Evolutionary conservation across 2,329 filamentous ascomycete genomes (phyloP).

Genomic region (Verticillium dahliae): DNA sequence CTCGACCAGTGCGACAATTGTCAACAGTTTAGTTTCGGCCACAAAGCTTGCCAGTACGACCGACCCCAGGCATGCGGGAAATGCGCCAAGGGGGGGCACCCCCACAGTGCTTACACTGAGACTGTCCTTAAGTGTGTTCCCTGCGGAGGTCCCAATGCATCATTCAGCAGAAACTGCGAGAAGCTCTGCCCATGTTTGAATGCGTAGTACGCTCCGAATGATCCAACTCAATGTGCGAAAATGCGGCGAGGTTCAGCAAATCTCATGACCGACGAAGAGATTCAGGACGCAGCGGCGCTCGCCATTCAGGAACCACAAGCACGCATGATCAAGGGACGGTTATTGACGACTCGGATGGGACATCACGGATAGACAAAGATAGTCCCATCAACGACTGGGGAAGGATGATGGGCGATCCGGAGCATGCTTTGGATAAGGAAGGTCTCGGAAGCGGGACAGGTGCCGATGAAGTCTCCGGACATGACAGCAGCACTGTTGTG

Average conservation of each 20-base stretch:
- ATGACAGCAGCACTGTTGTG: neutral
- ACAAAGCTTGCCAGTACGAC: too few relatives aligned
- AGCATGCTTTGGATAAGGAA: slow-evolving; percentile 13
- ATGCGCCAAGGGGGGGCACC: too few relatives aligned
- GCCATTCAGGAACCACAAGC: slow-evolving; percentile 5
- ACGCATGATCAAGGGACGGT: neutral
- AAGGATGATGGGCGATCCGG: slow-evolving; percentile 12
- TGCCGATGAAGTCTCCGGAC: neutral
- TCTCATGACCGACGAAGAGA: slow-evolving; percentile 7
- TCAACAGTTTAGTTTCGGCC: too few relatives aligned
- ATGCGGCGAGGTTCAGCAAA: slow-evolving; percentile 4
- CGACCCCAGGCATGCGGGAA: too few relatives aligned
- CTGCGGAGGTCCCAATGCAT: too few relatives aligned
- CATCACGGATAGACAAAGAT: neutral
- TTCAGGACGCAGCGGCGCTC: neutral
- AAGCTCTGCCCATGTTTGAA: neutral
- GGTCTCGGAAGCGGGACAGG: slow-evolving; percentile 8
- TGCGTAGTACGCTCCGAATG: slow-evolving; percentile 2
- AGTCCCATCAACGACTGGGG: slow-evolving; percentile 3
- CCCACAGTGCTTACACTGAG: too few relatives aligned
- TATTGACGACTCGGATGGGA: neutral
- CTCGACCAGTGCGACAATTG: too few relatives aligned
- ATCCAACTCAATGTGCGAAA: slow-evolving; percentile 8
- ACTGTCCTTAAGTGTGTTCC: too few relatives aligned
- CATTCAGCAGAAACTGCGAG: too few relatives aligned